These are phyloP conservation scores for Ilyonectria mors-panacis DNA, from an alignment of 2,329 filamentous ascomycete genomes.

Conservation along the genomic window DNA sequence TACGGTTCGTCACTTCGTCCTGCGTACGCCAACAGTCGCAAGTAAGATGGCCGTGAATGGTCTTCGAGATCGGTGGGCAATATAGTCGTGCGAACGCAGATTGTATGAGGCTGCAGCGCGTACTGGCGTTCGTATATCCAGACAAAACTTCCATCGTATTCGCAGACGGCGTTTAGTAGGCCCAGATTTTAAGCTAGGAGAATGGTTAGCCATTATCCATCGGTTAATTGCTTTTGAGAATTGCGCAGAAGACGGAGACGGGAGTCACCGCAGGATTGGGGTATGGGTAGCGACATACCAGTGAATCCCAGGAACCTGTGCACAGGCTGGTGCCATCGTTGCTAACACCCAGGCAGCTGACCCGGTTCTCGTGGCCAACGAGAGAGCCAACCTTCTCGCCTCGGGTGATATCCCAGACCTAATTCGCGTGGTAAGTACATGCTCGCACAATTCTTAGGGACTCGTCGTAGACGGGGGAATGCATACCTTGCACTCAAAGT, in stretches of 20 bases:
- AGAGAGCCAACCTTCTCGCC: constrained; percentile 97
- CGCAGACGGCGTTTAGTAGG: constrained; percentile 70
- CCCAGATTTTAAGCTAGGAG: constrained; percentile 88
- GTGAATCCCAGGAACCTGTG: constrained; percentile 99
- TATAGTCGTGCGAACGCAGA: constrained; percentile 51
- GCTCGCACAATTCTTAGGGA: not conserved
- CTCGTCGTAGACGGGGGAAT: not conserved
- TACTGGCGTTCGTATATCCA: constrained; percentile 51
- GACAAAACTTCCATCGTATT: constrained; percentile 46
- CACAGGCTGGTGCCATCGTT: constrained; percentile 99
- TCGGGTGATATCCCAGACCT: constrained; percentile 98
- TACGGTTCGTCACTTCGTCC: constrained; percentile 59
- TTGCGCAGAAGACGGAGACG: too few relatives aligned
- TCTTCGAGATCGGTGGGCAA: constrained; percentile 50
- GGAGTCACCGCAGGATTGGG: too few relatives aligned
- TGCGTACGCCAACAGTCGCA: constrained; percentile 56
- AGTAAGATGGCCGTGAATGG: constrained; percentile 50
- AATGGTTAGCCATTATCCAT: constrained; percentile 29
- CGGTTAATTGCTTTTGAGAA: not conserved
- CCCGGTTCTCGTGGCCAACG: constrained; percentile 97
- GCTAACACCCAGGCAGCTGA: constrained; percentile 98
- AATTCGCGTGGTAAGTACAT: constrained; percentile 32
- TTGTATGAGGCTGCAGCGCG: constrained; percentile 46
- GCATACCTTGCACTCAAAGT: constrained; percentile 99
- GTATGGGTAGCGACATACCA: constrained; percentile 74